Evolutionary conservation across 257 asterid genomes (phyloP), one percentile per base, ranked within the genome.

Genomic region (Primulina tabacum): DNA sequence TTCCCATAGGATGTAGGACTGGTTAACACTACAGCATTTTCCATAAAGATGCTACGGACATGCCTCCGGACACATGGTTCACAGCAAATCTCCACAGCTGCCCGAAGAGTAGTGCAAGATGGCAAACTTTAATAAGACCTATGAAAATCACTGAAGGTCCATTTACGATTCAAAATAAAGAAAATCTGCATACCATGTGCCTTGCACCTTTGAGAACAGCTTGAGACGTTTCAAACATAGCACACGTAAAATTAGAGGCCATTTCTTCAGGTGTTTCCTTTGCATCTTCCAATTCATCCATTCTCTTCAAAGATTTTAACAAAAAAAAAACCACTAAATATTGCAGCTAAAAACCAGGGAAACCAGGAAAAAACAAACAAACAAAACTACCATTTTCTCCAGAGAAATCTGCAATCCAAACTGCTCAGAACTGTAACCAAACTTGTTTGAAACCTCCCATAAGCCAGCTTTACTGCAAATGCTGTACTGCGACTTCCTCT

Each of bases 261-360:
- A 89, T 88, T 79, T 94, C 99, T 68, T 89, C 97, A 7, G 99
- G 99, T 17, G 97, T 87, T 83, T 94, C 99, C 82, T 77, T 91
- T 6, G 97, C 91, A 85, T 94, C 99, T 81, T 91, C 99, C 79
- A 91, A 78, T 78, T 91, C 97, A 76, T 88, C 97, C 88, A 81
- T 85, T 77, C 96, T 82, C 98, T 90, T 81, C 38, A 75, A 73
- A 81, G 62, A 71, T 65, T 12, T 43, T 14, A 43, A 43, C 6
- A 34, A 72, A 2, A 73, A 73, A 6, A 33, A 73, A 6, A 33
- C 57, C 71, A 66, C 55, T 69, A 38, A 63, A 64, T 65, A 18
- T 24, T 14, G 52, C 71, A 70, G 62, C 60, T 37, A 52, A 32
- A 65, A 61, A 56, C 53, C 53, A 66, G 56, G 67, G 63, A 59